Evolutionary conservation across 495 filamentous ascomycete species (phyloP).

Genomic region (Hypoxylon lenormandii): DNA sequence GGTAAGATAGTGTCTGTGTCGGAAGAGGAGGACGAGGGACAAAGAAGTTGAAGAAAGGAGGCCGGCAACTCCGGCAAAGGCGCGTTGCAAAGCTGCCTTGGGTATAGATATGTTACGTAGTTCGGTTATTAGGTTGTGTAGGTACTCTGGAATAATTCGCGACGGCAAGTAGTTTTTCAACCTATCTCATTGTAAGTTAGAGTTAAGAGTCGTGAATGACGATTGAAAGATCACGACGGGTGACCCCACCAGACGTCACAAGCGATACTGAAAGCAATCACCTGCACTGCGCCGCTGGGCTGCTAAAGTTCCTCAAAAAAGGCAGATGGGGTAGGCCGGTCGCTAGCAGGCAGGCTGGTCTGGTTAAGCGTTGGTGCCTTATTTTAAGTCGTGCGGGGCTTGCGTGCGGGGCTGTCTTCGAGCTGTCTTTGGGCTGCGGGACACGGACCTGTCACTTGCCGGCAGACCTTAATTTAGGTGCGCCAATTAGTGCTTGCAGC

Average conservation of each 20-base stretch:
- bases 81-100: not conserved
- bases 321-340: too few relatives aligned
- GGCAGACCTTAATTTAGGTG: not conserved
- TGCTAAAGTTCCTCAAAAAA: not conserved
- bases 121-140: constrained; percentile 11
- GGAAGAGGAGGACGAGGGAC: not conserved
- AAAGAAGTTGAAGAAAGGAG: constrained; percentile 16
- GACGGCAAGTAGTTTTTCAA: constrained; percentile 19
- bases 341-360: too few relatives aligned
- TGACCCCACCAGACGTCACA: constrained; percentile 48
- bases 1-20: not conserved
- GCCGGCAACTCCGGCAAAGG: constrained; percentile 28
- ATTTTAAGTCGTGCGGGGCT: constrained; percentile 39
- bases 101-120: constrained; percentile 14
- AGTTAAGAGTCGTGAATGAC: constrained; percentile 41
- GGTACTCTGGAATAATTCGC: not conserved
- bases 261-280: constrained; percentile 27
- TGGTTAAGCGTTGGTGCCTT: constrained; percentile 44
- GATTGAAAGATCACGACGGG: constrained; percentile 36
- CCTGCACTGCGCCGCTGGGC: constrained; percentile 15
- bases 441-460: constrained; percentile 14
- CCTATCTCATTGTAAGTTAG: constrained; percentile 16
- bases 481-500: constrained; percentile 15
- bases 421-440: constrained; percentile 4
- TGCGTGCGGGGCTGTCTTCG: constrained; percentile 1